phyloP scores from a whole-genome alignment of 179 eudicot species.

The Actinidia polygama region DNA sequence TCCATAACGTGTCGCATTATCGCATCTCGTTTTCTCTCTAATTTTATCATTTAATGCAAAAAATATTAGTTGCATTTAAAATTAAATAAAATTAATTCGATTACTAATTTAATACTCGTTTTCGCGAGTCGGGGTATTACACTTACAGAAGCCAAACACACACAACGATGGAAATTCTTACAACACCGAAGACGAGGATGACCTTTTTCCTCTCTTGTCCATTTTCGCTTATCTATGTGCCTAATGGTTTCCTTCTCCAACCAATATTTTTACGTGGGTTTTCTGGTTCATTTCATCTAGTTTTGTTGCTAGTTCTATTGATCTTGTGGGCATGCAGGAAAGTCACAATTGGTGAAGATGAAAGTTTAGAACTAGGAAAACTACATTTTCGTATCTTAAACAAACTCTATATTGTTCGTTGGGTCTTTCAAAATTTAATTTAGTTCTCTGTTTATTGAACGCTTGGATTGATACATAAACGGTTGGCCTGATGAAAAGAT shows the following conservation, averaged over 20 bases:
- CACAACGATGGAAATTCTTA: background rate
- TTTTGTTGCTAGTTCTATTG: conserved; percentile 39
- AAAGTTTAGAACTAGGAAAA: conserved; percentile 14
- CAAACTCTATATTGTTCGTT: conserved; percentile 38
- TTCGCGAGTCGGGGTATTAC: no score
- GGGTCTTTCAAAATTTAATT: conserved; percentile 44
- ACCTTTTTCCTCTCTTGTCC: conserved; percentile 6
- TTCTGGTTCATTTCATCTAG: conserved; percentile 45
- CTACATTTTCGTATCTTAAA: conserved; percentile 37
- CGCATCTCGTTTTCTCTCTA: no score
- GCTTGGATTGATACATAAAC: conserved; percentile 56
- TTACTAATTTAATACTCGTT: no score
- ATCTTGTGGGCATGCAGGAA: conserved; percentile 39
- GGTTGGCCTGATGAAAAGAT: conserved; percentile 66
- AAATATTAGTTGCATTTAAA: no score
- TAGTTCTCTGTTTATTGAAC: conserved; percentile 44
- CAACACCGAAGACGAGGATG: conserved; percentile 2
- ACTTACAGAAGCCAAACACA: background rate
- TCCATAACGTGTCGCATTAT: no score
- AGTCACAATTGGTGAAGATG: background rate
- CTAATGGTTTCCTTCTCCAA: conserved; percentile 30
- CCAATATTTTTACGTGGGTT: conserved; percentile 41
- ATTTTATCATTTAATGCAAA: no score
- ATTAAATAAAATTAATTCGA: no score
- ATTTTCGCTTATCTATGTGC: background rate